phyloP scores from a whole-genome alignment of 2,329 filamentous ascomycete genomes.

The Immersiporthe knoxdaviesiana region DNA sequence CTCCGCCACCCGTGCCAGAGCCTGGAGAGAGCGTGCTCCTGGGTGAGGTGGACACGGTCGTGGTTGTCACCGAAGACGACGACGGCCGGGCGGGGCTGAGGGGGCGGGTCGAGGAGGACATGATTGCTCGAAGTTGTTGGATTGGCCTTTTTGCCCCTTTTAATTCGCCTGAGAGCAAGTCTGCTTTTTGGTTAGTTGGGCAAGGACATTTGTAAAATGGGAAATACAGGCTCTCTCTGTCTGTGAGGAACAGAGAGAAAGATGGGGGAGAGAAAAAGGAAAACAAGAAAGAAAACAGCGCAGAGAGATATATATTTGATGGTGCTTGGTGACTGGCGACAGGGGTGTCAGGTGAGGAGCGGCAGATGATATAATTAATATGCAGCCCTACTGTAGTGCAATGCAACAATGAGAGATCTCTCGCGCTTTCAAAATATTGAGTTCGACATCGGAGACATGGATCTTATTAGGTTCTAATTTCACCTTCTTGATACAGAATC shows the following conservation, averaged over 20 bases:
- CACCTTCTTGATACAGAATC: neutral
- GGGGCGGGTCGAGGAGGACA: conserved; percentile 24
- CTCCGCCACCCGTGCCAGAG: conserved; percentile 11
- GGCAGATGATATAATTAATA: neutral
- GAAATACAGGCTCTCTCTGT: neutral
- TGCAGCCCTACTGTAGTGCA: conserved; percentile 6
- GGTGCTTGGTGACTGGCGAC: neutral
- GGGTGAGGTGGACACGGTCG: conserved; percentile 28
- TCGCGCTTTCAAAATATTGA: neutral
- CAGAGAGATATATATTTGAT: neutral
- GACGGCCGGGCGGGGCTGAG: conserved; percentile 28
- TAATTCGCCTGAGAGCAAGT: neutral
- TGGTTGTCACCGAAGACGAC: conserved; percentile 29
- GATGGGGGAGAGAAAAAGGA: neutral
- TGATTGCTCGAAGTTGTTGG: conserved; percentile 7
- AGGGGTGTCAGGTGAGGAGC: conserved; percentile 9
- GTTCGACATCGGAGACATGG: neutral
- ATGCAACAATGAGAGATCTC: neutral
- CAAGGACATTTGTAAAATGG: neutral
- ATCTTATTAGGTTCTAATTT: neutral
- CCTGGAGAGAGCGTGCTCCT: conserved; percentile 28
- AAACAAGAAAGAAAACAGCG: neutral
- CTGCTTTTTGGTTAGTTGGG: neutral
- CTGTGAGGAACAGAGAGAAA: neutral
- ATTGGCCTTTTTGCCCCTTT: neutral